Base-by-base conservation (phyloP, 306 rosid species). In the Dalbergia oliveri region DNA sequence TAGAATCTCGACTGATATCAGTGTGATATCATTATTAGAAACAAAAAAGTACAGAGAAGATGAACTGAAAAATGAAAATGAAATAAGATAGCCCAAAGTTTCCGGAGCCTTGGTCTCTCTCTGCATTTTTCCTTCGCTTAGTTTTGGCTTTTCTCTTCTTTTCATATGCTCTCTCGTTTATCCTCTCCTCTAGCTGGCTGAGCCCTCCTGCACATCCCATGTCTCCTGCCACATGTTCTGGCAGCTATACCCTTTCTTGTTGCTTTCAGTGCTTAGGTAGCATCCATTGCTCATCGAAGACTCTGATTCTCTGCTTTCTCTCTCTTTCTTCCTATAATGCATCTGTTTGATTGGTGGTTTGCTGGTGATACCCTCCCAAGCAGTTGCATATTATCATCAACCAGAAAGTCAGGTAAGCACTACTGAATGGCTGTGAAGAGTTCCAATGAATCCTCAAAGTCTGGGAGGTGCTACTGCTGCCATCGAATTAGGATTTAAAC, bases 31-130 rank as follows among this genome's bases (percentile, higher is more conserved):
- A 14, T n/a, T 54, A 41, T 58, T 12, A 8, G 61, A 37, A 53
- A 73, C 31, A 43, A 31, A 65, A 26, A 72, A 64, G 26, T 57
- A 54, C 61, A 64, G 43, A 33, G 53, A 80, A 80, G 79, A 61
- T 56, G 54, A 31, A 72, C 79, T 41, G 59, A 61, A 80, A 50
- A 43, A 31, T 72, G 37, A 31, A 50, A 71, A 50, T 41, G n/a
- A 73, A 73, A 51, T 64, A 15, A 39, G 51, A 80, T 63, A 5
- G 43, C 23, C 75, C 2, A 65, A 67, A 43, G 5, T 73, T 73
- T 72, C 41, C 19, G 8, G 31, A 26, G 66, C 26, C 59, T 54
- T 26, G 56, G 43, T 73, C 23, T 14, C n/a, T 73, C 31, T 31
- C 41, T 37, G 15, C 45, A 51, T 23, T 71, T 62, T 60, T 15